phyloP scores from a whole-genome alignment of 345 rosid species.

The Populus deltoides region DNA sequence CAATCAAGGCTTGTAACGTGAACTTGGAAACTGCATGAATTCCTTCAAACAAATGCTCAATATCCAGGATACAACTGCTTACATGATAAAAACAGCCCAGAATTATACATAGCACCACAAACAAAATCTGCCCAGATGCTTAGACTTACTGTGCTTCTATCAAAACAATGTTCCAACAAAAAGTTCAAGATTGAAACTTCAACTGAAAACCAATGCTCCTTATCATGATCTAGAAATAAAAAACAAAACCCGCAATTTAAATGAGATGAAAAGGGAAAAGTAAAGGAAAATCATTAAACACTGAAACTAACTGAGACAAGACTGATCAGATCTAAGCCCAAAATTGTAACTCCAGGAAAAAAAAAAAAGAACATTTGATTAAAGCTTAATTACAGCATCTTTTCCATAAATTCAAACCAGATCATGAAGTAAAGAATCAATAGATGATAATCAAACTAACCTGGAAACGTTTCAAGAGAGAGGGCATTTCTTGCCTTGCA shows the following conservation, averaged over 20 bases:
- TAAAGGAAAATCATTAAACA: background rate
- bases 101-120: background rate
- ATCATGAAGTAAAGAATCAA: background rate
- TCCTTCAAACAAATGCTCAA: background rate
- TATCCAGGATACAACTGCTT: background rate
- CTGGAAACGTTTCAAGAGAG: constrained; percentile 10
- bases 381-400: background rate
- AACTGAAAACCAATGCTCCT: background rate
- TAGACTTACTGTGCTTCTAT: background rate
- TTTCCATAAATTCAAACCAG: background rate
- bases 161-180: background rate
- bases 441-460: background rate
- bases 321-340: constrained; percentile 15
- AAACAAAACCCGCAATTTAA: background rate
- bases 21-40: background rate
- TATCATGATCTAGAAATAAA: background rate
- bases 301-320: background rate
- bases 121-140: background rate
- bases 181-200: background rate
- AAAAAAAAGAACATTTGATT: background rate
- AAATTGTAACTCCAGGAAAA: background rate
- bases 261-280: background rate
- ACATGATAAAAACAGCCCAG: background rate
- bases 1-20: background rate
- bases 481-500: constrained; percentile 11